A percentile compares a stretch with the other conserved stretches of the same genome.
Conservation (phyloP, 257 asterid genomes). For the Jaltomata sinuosa region DNA sequence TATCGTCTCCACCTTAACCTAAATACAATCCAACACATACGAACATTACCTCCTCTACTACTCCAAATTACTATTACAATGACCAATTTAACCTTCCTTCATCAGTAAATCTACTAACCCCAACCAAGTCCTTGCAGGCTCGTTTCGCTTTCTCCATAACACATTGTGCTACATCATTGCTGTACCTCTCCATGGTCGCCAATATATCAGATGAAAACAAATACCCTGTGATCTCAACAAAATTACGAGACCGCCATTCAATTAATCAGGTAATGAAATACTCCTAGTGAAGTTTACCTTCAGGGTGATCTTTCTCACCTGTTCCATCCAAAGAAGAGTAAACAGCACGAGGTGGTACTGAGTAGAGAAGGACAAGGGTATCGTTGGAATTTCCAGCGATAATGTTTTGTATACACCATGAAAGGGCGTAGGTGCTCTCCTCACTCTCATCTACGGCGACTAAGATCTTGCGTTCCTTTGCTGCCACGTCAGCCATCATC, state of each 20-base stretch:
- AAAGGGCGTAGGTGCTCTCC: conserved; percentile 56
- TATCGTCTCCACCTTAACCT: conserved; percentile 60
- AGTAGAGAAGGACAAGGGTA: conserved; percentile 45
- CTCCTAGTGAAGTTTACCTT: neutral
- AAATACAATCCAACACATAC: neutral
- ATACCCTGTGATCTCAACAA: conserved; percentile 29
- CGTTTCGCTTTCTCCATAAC: conserved; percentile 41
- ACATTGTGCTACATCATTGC: conserved; percentile 30
- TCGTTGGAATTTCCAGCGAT: conserved; percentile 26
- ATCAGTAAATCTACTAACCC: conserved; percentile 8
- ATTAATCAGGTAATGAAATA: neutral
- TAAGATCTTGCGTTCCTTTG: conserved; percentile 37
- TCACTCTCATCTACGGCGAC: conserved; percentile 70
- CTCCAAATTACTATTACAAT: neutral
- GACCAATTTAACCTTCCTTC: neutral
- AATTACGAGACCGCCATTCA: neutral
- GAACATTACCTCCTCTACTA: neutral
- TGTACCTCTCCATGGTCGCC: conserved; percentile 38
- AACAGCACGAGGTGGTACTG: conserved; percentile 29
- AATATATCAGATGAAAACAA: conserved; percentile 35
- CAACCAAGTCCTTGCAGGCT: conserved; percentile 21
- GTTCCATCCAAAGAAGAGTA: conserved; percentile 44
- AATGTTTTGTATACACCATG: conserved; percentile 58
- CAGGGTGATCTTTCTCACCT: conserved; percentile 25
- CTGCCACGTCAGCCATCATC: conserved; percentile 17